Evolutionary conservation across 2,329 filamentous ascomycete genomes (phyloP).

Genomic region (Xylaria sp.): DNA sequence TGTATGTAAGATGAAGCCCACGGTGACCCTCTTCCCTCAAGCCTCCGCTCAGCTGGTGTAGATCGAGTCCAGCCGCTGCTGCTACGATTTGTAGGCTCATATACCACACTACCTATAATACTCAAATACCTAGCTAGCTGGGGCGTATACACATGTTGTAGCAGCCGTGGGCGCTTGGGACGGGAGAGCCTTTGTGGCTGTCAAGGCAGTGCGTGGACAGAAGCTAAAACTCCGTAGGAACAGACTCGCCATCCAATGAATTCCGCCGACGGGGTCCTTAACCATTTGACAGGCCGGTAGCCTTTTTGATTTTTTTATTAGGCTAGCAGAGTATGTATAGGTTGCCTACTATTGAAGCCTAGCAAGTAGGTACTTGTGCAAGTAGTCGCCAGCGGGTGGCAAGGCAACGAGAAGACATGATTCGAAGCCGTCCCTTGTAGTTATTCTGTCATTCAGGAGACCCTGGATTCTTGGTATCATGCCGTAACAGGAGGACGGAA

Average conservation of each 20-base stretch:
- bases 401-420: conserved; percentile 21
- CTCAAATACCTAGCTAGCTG: too few relatives aligned
- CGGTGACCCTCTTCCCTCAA: conserved; percentile 2
- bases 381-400: conserved; percentile 16
- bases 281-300: conserved; percentile 1
- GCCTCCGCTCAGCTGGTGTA: conserved; percentile 18
- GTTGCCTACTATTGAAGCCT: neutral
- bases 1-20: neutral
- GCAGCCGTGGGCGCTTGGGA: too few relatives aligned
- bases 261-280: neutral
- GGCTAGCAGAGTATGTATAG: neutral
- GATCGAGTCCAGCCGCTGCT: too few relatives aligned
- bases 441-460: conserved; percentile 12
- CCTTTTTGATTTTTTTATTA: too few relatives aligned
- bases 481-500: neutral
- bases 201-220: conserved; percentile 7
- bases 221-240: conserved; percentile 21
- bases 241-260: conserved; percentile 21
- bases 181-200: conserved; percentile 2
- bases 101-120: too few relatives aligned
- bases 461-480: conserved; percentile 19
- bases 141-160: too few relatives aligned
- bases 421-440: neutral
- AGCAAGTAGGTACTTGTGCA: neutral
- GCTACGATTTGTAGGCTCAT: too few relatives aligned